Base-by-base conservation (phyloP, 2,329 filamentous ascomycete species). In the Podosphaera xanthii region DNA sequence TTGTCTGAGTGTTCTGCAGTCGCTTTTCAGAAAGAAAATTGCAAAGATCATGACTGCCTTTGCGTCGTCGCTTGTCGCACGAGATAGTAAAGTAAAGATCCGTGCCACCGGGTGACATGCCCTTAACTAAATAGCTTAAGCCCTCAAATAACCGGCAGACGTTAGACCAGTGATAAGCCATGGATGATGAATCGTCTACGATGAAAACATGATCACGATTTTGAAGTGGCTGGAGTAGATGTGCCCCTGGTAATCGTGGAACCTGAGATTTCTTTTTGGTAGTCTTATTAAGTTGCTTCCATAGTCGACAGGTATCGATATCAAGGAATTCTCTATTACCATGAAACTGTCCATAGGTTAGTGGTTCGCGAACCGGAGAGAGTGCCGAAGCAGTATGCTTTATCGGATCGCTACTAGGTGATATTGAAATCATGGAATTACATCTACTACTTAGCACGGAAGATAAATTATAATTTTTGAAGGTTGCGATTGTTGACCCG, bases 141-240 rank as follows among this genome's bases (percentile, higher is more conserved):
- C 63, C 61, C 60, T 64, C 62, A 59, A 68, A 65, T 14, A 67
- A 62, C 2, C 61, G 59, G 34, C 63, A 60, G 7, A 68, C 61
- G 8, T 67, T 60, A 8, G 57, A n/a, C 63, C 65, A 67, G 50
- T 66, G 55, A 3, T 59, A 46, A 2, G 55, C 42, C 68, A 70
- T 69, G 2, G 63, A 65, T 2, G 50, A 52, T 3, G 62, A 61
- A 55, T 68, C 67, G 56, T 70, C 68, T 22, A 70, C 63, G 2
- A 70, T 62, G 59, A 70, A 69, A 62, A 67, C 64, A 60, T 68
- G 67, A 60, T 69, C 66, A 34, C 67, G 62, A n/a, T 61, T 61
- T 50, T 64, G 63, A 31, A 68, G 55, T 4, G 59, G 50, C 46
- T 62, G 60, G n/a, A 68, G 59, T 36, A 61, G 9, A 44, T 60